Conservation (phyloP, 1,284 basidiomycete genomes). For the Meira nashicola region DNA sequence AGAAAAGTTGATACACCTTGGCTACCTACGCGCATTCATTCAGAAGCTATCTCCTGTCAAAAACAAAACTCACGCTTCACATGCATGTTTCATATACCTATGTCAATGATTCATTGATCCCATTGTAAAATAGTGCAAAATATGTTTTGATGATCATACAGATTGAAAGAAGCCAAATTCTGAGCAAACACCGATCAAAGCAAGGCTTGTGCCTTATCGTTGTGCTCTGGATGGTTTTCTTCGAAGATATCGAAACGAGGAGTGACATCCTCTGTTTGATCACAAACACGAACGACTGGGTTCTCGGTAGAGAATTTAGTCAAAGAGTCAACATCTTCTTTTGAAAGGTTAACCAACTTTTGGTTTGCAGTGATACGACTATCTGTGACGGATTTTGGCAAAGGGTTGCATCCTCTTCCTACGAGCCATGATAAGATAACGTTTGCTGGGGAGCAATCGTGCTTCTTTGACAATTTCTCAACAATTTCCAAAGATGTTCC, state of each 20-base stretch:
- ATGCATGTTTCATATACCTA: too few species aligned
- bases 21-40: too few species aligned
- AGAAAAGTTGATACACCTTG: too few species aligned
- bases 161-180: too few species aligned
- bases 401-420: constrained; percentile 36
- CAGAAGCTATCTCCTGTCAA: too few species aligned
- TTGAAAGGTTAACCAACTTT: constrained; percentile 58
- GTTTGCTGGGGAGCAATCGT: constrained; percentile 35
- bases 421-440: constrained; percentile 39
- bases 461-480: constrained; percentile 31
- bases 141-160: too few species aligned
- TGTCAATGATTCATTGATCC: too few species aligned
- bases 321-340: constrained; percentile 61
- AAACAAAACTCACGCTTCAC: too few species aligned
- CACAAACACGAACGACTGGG: constrained; percentile 35
- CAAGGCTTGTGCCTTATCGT: constrained; percentile 28
- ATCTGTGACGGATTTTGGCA: constrained; percentile 40
- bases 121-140: too few species aligned
- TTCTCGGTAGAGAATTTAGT: constrained; percentile 59
- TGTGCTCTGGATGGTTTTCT: constrained; percentile 31
- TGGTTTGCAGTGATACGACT: constrained; percentile 39
- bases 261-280: constrained; percentile 36
- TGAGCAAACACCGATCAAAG: too few species aligned
- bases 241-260: constrained; percentile 39
- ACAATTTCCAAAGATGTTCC: constrained; percentile 3